Evolutionary conservation across 306 rosid genomes (phyloP), one percentile per base, ranked within the genome.

Genomic region (Macrotyloma uniflorum): DNA sequence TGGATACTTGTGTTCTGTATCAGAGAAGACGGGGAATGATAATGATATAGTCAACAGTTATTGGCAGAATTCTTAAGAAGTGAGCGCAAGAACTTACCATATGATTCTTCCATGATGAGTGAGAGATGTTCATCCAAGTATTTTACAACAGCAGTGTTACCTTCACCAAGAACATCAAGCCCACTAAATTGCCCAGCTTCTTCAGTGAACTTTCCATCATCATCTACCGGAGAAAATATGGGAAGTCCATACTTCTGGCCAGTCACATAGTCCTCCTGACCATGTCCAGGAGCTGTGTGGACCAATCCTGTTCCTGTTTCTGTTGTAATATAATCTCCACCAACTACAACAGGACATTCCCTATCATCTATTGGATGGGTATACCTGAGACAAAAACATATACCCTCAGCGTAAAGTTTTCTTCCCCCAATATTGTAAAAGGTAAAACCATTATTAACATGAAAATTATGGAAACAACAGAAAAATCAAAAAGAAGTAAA

Each of bases 281-380:
- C 99, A 83, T 95, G 99, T 59, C 99, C 99, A 72, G 99, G 99
- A 79, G 99, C 99, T 50, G 98, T 95, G 87, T 95, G 99, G 81
- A 95, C 99, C 77, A 95, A 87, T 67, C 99, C 99, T 50, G 99
- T 95, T 84, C 99, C 99, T 36, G 99, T 84, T 75, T 91, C 98
- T 45, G 91, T 95, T 23, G 98, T 91, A 83, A 95, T 95, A 85
- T 95, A 95, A 67, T 95, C 99, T 81, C 99, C 99, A 77, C 98
- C 99, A 64, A 90, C 51, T 53, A 95, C 96, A 45, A 95, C 91
- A 0, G 91, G 96, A 59, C 98, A 91, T 82, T 93, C 93, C 86
- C 84, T 91, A 51, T 82, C 67, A 78, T 86, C 87, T 67, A 95
- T 40, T 53, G 99, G 98, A 86, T 93, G 98, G 75, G 80, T 77